Base-by-base conservation (phyloP, 345 rosid genomes). In the Nephelium lappaceum region DNA sequence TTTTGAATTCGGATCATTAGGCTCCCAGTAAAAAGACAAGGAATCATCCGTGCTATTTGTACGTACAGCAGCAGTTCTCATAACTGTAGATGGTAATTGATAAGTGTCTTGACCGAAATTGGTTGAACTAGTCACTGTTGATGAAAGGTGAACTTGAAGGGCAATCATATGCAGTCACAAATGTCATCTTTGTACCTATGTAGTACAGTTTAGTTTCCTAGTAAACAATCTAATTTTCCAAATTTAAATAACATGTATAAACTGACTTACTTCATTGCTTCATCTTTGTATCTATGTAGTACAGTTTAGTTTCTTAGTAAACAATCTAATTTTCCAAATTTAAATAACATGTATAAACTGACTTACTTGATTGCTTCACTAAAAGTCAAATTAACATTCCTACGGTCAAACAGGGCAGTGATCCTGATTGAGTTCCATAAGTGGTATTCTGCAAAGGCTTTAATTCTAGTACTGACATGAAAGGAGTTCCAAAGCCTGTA, bases 101-200 rank as follows among this genome's bases (percentile, higher is more conserved):
- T 25, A 85, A 4, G 16, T 16, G 67, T 39, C 70, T 1, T 41
- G 75, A 9, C 27, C 0, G 42, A 80, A 10, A n/a, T 42, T 25
- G 10, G 77, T 42, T 4, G 51, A 6, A 4, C 80, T 61, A n/a
- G 10, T 21, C 27, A 77, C 73, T 3, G 87, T 77, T 2, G 45
- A 76, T 19, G 47, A 72, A 76, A 77, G 1, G 31, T 0, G 25
- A 24, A 55, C 15, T 2, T 79, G 6, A 21, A 65, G 19, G 87
- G 80, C 18, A 4, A 3, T 87, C 93, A 89, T 4, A 83, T 62
- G 38, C 89, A n/a, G n/a, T n/a, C n/a, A n/a, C n/a, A n/a, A n/a
- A n/a, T n/a, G n/a, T n/a, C n/a, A n/a, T n/a, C n/a, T n/a, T n/a
- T n/a, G n/a, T n/a, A n/a, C n/a, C n/a, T n/a, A n/a, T n/a, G n/a